Conservation (phyloP, 495 filamentous ascomycete genomes). For the Cercophora samala region DNA sequence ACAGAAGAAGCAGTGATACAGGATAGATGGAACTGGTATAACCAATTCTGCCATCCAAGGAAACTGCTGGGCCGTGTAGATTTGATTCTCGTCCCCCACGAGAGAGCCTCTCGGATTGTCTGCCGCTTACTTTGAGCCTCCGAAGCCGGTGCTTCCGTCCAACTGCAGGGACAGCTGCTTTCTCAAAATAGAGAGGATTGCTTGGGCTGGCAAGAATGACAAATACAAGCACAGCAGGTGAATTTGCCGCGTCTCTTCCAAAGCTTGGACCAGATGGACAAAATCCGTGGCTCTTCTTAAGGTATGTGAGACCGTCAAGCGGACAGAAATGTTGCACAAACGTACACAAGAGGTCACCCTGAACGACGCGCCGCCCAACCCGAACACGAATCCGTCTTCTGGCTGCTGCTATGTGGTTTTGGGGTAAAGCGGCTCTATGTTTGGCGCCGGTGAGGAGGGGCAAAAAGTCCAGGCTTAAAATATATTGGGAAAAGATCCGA, state of each 20-base stretch:
- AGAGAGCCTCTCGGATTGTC: background rate
- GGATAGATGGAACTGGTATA: background rate
- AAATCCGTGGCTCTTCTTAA: background rate
- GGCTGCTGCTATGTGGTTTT: background rate
- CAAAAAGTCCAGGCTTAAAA: background rate
- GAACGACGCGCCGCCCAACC: background rate
- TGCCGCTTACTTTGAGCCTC: background rate
- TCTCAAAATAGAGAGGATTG: background rate
- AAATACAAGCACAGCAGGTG: background rate
- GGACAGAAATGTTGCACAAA: conserved; percentile 1
- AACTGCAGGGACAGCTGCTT: background rate
- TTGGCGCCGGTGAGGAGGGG: background rate
- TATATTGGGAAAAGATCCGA: background rate
- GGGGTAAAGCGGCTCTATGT: background rate
- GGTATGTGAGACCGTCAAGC: conserved; percentile 7
- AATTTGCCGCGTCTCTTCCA: background rate
- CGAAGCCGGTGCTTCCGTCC: background rate
- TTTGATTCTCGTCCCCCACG: background rate
- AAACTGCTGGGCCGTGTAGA: background rate
- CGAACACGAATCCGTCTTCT: background rate
- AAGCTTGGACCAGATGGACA: background rate
- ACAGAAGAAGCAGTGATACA: background rate
- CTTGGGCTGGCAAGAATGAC: background rate
- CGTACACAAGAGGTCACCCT: conserved; percentile 1
- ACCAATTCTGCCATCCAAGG: background rate